Percentiles rank a stretch among this genome's conserved stretches.
Evolutionary conservation across 2,329 filamentous ascomycete genomes (phyloP).

Genomic region (Xylariaceae sp.): DNA sequence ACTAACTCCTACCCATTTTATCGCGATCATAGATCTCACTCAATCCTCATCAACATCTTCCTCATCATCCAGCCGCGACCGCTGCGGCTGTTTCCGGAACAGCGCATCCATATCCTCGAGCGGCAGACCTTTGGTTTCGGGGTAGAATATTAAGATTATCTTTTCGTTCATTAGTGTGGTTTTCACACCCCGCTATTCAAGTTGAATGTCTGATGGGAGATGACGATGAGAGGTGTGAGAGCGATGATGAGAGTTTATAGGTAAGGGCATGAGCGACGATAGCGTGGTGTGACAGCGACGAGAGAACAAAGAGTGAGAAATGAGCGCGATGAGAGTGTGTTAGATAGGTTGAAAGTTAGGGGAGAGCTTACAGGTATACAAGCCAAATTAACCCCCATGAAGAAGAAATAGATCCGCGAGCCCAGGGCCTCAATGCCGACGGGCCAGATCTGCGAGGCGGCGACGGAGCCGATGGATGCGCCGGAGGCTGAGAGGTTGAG

Average conservation of each 20-base stretch:
- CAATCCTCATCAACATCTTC: neutral
- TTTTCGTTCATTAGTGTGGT: neutral
- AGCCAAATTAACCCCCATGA: slow-evolving; percentile 47
- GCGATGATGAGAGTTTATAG: too few relatives aligned
- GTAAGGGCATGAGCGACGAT: too few relatives aligned
- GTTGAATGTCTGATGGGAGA: too few relatives aligned
- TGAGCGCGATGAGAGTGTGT: too few relatives aligned
- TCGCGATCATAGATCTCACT: too few relatives aligned
- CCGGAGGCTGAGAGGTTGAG: slow-evolving; percentile 52
- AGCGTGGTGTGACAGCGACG: neutral
- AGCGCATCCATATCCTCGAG: slow-evolving; percentile 30
- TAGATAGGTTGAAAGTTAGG: too few relatives aligned
- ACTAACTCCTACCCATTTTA: too few relatives aligned
- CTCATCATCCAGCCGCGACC: neutral
- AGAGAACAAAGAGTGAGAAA: neutral
- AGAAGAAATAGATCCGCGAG: slow-evolving; percentile 52
- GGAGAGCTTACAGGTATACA: slow-evolving; percentile 38
- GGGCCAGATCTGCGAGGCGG: slow-evolving; percentile 52
- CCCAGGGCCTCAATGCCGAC: slow-evolving; percentile 47
- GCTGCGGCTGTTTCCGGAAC: slow-evolving; percentile 14
- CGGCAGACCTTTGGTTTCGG: slow-evolving; percentile 28
- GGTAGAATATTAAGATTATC: slow-evolving; percentile 30
- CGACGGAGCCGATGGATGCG: slow-evolving; percentile 50
- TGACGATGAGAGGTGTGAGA: neutral
- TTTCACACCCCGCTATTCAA: neutral